A percentile compares a stretch with the other conserved stretches of the same genome.
These are phyloP conservation scores for Talaromyces amestolkiae DNA, from an alignment of 2,329 filamentous ascomycete species.

Conservation along the genomic window DNA sequence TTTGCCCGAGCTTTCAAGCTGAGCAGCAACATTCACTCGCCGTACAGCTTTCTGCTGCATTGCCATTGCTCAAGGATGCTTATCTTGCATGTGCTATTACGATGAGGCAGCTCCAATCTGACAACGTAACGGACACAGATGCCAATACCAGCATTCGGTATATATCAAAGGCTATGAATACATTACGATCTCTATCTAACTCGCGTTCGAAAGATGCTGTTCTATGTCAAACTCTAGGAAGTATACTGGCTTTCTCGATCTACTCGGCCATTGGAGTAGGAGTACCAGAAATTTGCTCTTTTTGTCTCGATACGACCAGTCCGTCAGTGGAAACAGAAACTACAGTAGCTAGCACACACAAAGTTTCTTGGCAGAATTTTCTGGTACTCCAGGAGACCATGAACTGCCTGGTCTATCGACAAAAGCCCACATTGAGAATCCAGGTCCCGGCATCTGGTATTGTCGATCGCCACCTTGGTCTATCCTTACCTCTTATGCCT, in stretches of 20 bases:
- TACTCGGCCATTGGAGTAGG: slow-evolving; percentile 13
- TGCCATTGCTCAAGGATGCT: slow-evolving; percentile 11
- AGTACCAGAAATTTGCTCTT: slow-evolving; percentile 14
- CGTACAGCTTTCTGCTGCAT: background rate
- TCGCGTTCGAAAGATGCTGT: background rate
- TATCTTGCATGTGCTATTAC: slow-evolving; percentile 17
- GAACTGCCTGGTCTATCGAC: slow-evolving; percentile 10
- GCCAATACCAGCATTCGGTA: background rate
- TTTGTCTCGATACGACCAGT: slow-evolving; percentile 2
- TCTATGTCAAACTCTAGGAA: slow-evolving; percentile 10
- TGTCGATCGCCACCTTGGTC: slow-evolving; percentile 12
- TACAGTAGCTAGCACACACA: background rate
- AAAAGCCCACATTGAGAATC: slow-evolving; percentile 12
- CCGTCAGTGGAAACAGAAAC: background rate
- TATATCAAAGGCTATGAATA: slow-evolving; percentile 7
- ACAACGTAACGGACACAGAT: background rate
- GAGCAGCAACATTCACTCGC: slow-evolving; percentile 12
- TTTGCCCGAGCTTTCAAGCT: slow-evolving; percentile 10
- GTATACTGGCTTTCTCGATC: slow-evolving; percentile 9
- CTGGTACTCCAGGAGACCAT: slow-evolving; percentile 13
- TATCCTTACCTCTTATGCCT: slow-evolving; percentile 13
- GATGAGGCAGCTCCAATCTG: slow-evolving; percentile 11
- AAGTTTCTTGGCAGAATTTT: slow-evolving; percentile 8
- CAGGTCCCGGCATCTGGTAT: background rate
- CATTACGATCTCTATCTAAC: slow-evolving; percentile 5